phyloP scores from a whole-genome alignment of 1,284 basidiomycete species.

The Amylostereum areolatum region DNA sequence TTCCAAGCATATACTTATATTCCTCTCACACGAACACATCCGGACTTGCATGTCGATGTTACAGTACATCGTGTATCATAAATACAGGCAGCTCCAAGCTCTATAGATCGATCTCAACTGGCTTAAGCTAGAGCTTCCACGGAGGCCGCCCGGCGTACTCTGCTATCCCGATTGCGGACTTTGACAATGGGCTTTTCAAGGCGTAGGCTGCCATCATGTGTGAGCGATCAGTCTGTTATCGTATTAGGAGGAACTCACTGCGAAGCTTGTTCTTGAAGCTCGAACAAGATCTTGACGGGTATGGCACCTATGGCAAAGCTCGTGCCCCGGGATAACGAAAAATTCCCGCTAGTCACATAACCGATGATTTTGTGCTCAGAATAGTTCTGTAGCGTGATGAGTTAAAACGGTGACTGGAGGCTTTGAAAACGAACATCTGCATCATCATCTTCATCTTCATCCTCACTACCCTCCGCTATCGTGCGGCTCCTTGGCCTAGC shows the following conservation, averaged over 20 bases:
- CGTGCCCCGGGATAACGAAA: slow-evolving; percentile 68
- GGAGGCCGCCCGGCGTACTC: slow-evolving; percentile 30
- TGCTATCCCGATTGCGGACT: slow-evolving; percentile 35
- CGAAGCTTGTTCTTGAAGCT: slow-evolving; percentile 42
- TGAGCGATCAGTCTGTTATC: neutral
- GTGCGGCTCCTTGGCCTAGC: too few relatives aligned
- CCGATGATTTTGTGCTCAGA: slow-evolving; percentile 54
- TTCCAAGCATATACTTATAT: neutral
- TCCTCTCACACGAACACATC: slow-evolving; percentile 7
- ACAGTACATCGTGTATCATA: too few relatives aligned
- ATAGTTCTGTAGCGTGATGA: neutral
- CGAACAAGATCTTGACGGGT: slow-evolving; percentile 48
- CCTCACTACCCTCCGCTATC: slow-evolving; percentile 2
- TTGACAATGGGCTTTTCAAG: slow-evolving; percentile 28
- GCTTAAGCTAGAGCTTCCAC: slow-evolving; percentile 15
- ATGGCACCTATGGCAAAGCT: slow-evolving; percentile 74
- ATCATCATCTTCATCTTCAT: slow-evolving; percentile 30
- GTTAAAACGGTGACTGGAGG: neutral
- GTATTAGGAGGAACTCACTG: slow-evolving; percentile 29
- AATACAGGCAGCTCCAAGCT: too few relatives aligned
- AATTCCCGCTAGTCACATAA: slow-evolving; percentile 76
- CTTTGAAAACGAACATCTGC: slow-evolving; percentile 30
- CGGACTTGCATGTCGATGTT: neutral
- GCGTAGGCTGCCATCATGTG: slow-evolving; percentile 15
- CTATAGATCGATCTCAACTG: too few relatives aligned